Evolutionary conservation across 805 yeast species (phyloP).

Genomic region (Jamesozyma lodderae): DNA sequence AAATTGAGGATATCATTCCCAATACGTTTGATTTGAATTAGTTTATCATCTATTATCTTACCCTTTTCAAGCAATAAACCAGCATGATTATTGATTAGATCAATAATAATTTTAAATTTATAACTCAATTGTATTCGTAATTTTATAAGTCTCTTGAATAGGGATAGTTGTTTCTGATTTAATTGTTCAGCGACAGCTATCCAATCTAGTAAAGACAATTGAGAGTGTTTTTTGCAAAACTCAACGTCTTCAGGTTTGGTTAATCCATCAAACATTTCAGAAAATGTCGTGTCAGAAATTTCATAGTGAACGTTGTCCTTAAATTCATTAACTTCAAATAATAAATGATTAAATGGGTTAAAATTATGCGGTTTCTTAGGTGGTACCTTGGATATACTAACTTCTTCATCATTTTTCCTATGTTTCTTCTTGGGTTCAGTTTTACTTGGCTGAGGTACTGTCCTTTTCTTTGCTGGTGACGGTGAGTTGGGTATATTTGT

Average conservation of each 20-base stretch:
- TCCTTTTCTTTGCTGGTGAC: neutral
- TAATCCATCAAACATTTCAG: slow-evolving; percentile 5
- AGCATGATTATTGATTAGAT: slow-evolving; percentile 32
- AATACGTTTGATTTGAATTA: slow-evolving; percentile 32
- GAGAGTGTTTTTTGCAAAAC: slow-evolving; percentile 23
- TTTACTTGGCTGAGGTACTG: too few species aligned
- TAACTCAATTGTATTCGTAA: slow-evolving; percentile 35
- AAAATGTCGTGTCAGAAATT: neutral
- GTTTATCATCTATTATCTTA: slow-evolving; percentile 27
- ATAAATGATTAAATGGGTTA: neutral
- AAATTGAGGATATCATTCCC: slow-evolving; percentile 35
- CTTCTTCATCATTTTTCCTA: neutral
- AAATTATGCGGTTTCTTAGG: slow-evolving; percentile 1
- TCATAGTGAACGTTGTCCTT: neutral
- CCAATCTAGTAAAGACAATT: slow-evolving; percentile 32
- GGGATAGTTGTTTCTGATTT: slow-evolving; percentile 26
- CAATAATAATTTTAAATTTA: slow-evolving; percentile 33
- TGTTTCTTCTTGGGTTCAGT: neutral
- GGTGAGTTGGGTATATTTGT: neutral
- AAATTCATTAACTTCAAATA: slow-evolving; percentile 1
- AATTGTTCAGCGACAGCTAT: slow-evolving; percentile 29
- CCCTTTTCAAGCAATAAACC: slow-evolving; percentile 29
- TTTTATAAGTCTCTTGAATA: slow-evolving; percentile 30
- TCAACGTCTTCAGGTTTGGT: slow-evolving; percentile 15
- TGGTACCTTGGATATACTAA: neutral